A percentile compares a stretch with the other conserved stretches of the same genome.
Evolutionary conservation across 2,329 filamentous ascomycete genomes (phyloP).

Genomic region (Epicoccum nigrum): DNA sequence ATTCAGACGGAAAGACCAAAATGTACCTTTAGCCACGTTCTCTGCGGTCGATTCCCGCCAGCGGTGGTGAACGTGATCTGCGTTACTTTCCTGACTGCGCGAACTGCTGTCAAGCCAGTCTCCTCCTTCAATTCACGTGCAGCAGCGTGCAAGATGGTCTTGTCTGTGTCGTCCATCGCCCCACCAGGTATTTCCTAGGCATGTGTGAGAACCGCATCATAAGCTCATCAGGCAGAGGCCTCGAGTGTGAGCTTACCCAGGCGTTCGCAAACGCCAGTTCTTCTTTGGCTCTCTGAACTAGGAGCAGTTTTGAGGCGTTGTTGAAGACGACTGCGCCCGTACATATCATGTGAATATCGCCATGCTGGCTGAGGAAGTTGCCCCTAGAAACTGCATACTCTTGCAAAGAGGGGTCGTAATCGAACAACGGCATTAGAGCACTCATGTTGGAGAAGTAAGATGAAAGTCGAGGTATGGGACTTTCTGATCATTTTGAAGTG

Average conservation of each 20-base stretch:
- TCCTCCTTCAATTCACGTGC: slow-evolving; percentile 61
- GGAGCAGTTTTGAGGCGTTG: slow-evolving; percentile 37
- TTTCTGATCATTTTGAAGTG: not conserved
- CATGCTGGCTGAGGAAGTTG: slow-evolving; percentile 35
- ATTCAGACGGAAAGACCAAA: not conserved
- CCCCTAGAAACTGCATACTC: slow-evolving; percentile 38
- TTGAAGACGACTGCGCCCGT: slow-evolving; percentile 44
- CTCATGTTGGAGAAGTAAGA: slow-evolving; percentile 7
- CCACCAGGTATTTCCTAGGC: slow-evolving; percentile 60
- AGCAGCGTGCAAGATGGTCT: slow-evolving; percentile 56
- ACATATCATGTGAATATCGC: slow-evolving; percentile 35
- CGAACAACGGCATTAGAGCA: slow-evolving; percentile 17
- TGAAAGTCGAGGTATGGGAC: not conserved
- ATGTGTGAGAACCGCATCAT: slow-evolving; percentile 8
- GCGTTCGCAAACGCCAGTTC: slow-evolving; percentile 43
- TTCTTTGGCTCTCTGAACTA: slow-evolving; percentile 45
- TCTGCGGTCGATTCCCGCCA: slow-evolving; percentile 15
- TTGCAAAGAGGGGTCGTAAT: slow-evolving; percentile 31
- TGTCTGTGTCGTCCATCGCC: slow-evolving; percentile 54
- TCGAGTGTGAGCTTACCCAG: slow-evolving; percentile 35
- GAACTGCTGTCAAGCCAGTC: slow-evolving; percentile 54
- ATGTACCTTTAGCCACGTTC: slow-evolving; percentile 44
- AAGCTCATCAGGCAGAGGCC: not conserved
- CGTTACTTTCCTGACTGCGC: slow-evolving; percentile 51
- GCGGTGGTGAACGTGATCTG: slow-evolving; percentile 40